Evolutionary conservation across 2,329 filamentous ascomycete species (phyloP), one percentile per base, ranked within the genome.

Genomic region (Monosporascus sp.): DNA sequence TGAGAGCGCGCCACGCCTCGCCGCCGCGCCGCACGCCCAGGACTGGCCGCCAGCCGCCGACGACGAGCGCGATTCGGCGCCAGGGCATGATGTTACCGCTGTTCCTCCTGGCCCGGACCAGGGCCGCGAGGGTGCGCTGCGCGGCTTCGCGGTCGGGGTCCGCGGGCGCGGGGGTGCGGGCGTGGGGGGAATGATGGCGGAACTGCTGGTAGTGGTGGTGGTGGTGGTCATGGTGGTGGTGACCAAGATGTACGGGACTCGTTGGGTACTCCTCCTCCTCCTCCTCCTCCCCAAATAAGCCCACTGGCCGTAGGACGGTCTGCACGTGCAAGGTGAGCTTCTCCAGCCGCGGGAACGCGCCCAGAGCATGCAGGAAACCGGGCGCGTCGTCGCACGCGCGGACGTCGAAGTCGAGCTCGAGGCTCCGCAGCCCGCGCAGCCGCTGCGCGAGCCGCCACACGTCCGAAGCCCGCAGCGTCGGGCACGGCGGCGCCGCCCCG

Each of bases 321-420:
- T 72, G 77, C 14, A 76, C 71, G 54, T 79, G 74, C 16, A 80
- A 56, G 0, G 67, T 72, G 20, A 80, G 64, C 0, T 67, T 70
- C 40, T 70, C 63, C 16, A 79, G 67, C 7, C 59, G 60, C 4
- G 66, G 69, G 51, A 79, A 78, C 3, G 54, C 56, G 59, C 70
- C 70, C 1, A 77, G 56, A 4, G 69, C 68, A 5, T 58, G 55
- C 6, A 79, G 64, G 55, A 78, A 77, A 8, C 61, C 55, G 0
- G 56, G 37, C 6, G 69, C 63, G n/a, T 72, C 65, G 50, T 69
- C 68, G 55, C 69, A 70, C 9, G 65, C 52, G 3, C 60, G 60
- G n/a, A 61, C 58, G 54, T 79, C 76, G 68, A 78, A 70, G 60
- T 79, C 77, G 9, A 80, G 57, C 61, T 79, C 77, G 5, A 79